Percentiles rank a stretch among this genome's conserved stretches.
phyloP scores from a whole-genome alignment of 2,329 filamentous ascomycete species.

The Nothophoma quercina region DNA sequence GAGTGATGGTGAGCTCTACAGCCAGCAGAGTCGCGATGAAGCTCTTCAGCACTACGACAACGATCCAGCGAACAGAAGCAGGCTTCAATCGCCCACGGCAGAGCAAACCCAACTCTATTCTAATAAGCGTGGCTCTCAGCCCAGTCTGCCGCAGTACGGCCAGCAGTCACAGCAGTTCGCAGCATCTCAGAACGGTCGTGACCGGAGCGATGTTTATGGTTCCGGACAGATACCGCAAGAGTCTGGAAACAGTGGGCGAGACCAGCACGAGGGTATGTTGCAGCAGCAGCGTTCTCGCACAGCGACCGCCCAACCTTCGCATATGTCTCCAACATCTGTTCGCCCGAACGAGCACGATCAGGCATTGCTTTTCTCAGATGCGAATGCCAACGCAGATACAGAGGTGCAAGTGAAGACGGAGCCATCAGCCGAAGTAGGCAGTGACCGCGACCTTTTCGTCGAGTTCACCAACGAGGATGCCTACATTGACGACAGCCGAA shows the following conservation, averaged over 20 bases:
- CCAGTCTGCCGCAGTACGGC: neutral
- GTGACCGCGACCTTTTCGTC: neutral
- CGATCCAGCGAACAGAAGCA: neutral
- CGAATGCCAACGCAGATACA: neutral
- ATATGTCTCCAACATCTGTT: neutral
- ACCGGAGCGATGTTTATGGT: neutral
- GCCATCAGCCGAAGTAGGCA: neutral
- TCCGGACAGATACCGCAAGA: neutral
- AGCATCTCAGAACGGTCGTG: neutral
- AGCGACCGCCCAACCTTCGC: neutral
- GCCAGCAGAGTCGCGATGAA: neutral
- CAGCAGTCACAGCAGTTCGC: neutral
- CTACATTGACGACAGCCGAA: neutral
- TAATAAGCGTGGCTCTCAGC: neutral
- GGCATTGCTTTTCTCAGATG: neutral
- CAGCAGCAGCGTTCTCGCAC: neutral
- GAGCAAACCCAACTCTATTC: neutral
- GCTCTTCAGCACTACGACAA: neutral
- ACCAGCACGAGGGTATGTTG: neutral
- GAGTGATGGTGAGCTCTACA: neutral
- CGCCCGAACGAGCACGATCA: neutral
- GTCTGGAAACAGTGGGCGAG: neutral
- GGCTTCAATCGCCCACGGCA: neutral
- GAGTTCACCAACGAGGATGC: constrained; percentile 3
- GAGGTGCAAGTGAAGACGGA: neutral